A percentile compares a stretch with the other conserved stretches of the same genome.
These are phyloP conservation scores for Citrus inodora DNA, from an alignment of 345 rosid genomes.

Conservation along the genomic window DNA sequence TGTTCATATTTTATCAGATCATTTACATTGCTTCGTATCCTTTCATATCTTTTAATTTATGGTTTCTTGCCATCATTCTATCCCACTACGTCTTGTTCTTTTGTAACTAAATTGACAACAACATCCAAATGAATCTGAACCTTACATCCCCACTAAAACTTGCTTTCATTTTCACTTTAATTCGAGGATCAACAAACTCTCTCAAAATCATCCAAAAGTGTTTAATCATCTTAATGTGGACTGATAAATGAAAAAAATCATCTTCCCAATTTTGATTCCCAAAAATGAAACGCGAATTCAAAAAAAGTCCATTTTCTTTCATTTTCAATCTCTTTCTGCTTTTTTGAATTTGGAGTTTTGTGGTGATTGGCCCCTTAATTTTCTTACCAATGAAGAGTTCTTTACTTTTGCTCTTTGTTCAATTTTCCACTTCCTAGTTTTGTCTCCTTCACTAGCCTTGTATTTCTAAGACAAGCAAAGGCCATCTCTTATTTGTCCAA, in stretches of 20 bases:
- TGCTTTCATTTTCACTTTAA: background rate
- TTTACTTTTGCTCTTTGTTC: background rate
- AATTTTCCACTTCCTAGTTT: constrained; percentile 1
- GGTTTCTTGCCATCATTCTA: background rate
- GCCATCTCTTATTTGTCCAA: background rate
- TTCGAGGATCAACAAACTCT: background rate
- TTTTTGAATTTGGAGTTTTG: constrained; percentile 18
- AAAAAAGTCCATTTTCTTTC: constrained; percentile 5
- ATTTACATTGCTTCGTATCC: background rate
- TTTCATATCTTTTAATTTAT: background rate
- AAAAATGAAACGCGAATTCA: background rate
- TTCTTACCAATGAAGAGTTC: constrained; percentile 6
- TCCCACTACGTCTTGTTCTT: background rate
- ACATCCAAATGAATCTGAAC: background rate
- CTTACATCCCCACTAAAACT: background rate
- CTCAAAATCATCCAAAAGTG: background rate
- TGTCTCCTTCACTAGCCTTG: constrained; percentile 19
- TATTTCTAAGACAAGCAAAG: background rate
- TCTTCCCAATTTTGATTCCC: background rate
- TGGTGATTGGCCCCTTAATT: background rate
- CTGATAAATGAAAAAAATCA: too few species aligned
- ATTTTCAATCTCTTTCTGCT: background rate
- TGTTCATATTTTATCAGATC: background rate
- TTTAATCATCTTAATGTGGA: background rate
- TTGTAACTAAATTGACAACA: background rate